phyloP scores from a whole-genome alignment of 495 filamentous ascomycete species.

The Neurospora sp. region DNA sequence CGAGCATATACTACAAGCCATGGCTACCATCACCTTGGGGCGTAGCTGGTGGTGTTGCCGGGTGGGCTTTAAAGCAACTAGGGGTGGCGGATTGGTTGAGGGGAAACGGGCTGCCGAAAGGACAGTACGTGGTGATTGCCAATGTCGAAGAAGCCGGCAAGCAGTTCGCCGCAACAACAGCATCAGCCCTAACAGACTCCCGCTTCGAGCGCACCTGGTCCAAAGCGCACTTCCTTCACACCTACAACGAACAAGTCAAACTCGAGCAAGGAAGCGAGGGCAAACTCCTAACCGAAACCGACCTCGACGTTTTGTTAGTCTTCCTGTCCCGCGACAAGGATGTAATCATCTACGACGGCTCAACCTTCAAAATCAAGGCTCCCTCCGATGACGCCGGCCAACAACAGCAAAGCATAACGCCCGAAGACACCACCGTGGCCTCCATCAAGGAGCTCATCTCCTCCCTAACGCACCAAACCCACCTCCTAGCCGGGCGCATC shows the following conservation, averaged over 20 bases:
- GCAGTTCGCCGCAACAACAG: conserved; percentile 34
- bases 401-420: conserved; percentile 38
- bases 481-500: conserved; percentile 39
- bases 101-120: conserved; percentile 29
- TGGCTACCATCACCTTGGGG: conserved; percentile 10
- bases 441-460: conserved; percentile 59
- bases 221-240: conserved; percentile 48
- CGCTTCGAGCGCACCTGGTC: conserved; percentile 58
- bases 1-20: conserved; percentile 53
- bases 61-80: conserved; percentile 65
- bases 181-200: conserved; percentile 32
- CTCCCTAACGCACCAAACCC: conserved; percentile 49
- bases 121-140: conserved; percentile 47
- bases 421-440: conserved; percentile 72
- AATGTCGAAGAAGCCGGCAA: conserved; percentile 46
- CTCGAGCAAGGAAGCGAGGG: conserved; percentile 20
- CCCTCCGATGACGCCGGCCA: conserved; percentile 29
- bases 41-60: conserved; percentile 45
- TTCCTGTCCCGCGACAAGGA: conserved; percentile 63
- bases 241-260: conserved; percentile 42
- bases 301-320: conserved; percentile 59
- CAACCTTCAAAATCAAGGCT: conserved; percentile 65
- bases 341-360: conserved; percentile 52
- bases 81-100: conserved; percentile 42
- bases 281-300: conserved; percentile 48